Conservation (phyloP, 148 eudicot genomes). For the Chenopodium suecicum region DNA sequence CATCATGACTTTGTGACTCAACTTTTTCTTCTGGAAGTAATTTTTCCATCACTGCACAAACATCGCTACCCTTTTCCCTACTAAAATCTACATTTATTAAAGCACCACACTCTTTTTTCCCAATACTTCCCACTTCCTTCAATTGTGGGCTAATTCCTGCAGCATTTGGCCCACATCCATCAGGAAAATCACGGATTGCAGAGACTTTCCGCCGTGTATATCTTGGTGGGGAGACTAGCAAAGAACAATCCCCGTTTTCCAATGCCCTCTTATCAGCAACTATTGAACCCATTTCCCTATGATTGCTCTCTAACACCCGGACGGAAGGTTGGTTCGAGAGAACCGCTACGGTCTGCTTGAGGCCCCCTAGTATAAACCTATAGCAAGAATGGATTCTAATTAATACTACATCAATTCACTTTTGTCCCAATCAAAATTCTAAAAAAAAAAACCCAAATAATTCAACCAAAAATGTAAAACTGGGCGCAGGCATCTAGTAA, state of each 20-base stretch:
- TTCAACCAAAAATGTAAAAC: not conserved
- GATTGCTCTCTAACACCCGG: no score
- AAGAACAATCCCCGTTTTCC: slow-evolving; percentile 8
- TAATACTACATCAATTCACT: not conserved
- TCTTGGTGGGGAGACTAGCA: slow-evolving; percentile 9
- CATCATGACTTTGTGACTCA: not conserved
- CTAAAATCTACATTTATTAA: not conserved
- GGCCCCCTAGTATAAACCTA: no score
- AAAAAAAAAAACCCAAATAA: not conserved
- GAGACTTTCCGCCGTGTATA: slow-evolving; percentile 24
- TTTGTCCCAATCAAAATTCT: not conserved
- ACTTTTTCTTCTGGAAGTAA: slow-evolving; percentile 24
- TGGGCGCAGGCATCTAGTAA: not conserved
- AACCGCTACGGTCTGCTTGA: no score
- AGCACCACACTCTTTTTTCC: slow-evolving; percentile 1
- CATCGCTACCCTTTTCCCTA: slow-evolving; percentile 1
- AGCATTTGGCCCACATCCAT: slow-evolving; percentile 64
- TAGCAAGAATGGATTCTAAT: not conserved
- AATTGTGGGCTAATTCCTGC: not conserved
- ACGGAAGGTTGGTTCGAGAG: no score
- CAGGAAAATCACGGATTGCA: slow-evolving; percentile 65
- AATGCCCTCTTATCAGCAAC: slow-evolving; percentile 7
- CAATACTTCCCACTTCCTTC: not conserved
- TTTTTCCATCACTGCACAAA: slow-evolving; percentile 25
- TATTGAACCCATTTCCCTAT: slow-evolving; percentile 20